Conservation (phyloP, 495 filamentous ascomycete species). For the Penicillium pulvis region DNA sequence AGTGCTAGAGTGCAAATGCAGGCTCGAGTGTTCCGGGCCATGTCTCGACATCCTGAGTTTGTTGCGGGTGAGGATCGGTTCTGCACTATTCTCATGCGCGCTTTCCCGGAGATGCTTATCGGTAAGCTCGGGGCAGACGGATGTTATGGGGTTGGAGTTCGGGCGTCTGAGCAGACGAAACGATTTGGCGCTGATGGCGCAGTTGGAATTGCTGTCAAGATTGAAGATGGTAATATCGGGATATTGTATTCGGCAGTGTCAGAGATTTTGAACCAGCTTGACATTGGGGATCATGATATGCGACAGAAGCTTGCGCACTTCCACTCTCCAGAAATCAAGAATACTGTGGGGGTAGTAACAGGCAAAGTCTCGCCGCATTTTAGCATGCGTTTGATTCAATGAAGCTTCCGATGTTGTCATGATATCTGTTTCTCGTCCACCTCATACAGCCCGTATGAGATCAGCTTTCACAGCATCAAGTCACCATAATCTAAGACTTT, state of each 20-base stretch:
- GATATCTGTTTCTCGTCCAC: neutral
- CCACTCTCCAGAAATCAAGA: slow-evolving; percentile 31
- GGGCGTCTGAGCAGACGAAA: slow-evolving; percentile 32
- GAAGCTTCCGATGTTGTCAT: neutral
- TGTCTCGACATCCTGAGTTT: slow-evolving; percentile 35
- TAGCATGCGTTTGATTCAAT: slow-evolving; percentile 13
- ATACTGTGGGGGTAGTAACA: slow-evolving; percentile 38
- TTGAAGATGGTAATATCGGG: slow-evolving; percentile 42
- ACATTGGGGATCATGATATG: slow-evolving; percentile 29
- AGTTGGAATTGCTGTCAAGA: slow-evolving; percentile 42
- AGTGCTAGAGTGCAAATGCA: slow-evolving; percentile 10
- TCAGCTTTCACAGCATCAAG: too few species aligned
- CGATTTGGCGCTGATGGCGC: slow-evolving; percentile 30
- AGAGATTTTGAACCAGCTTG: slow-evolving; percentile 41
- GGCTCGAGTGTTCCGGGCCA: slow-evolving; percentile 34
- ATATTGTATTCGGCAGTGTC: slow-evolving; percentile 37
- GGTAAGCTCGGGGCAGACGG: slow-evolving; percentile 44
- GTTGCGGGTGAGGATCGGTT: slow-evolving; percentile 41
- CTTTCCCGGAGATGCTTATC: slow-evolving; percentile 30
- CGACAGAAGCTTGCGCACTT: slow-evolving; percentile 24
- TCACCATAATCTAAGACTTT: too few species aligned
- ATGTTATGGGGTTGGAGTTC: slow-evolving; percentile 39
- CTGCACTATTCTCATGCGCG: slow-evolving; percentile 38
- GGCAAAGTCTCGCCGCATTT: slow-evolving; percentile 27
- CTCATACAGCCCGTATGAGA: too few species aligned